Conservation (phyloP, 495 filamentous ascomycete species). For the Jackrogersella minutella region DNA sequence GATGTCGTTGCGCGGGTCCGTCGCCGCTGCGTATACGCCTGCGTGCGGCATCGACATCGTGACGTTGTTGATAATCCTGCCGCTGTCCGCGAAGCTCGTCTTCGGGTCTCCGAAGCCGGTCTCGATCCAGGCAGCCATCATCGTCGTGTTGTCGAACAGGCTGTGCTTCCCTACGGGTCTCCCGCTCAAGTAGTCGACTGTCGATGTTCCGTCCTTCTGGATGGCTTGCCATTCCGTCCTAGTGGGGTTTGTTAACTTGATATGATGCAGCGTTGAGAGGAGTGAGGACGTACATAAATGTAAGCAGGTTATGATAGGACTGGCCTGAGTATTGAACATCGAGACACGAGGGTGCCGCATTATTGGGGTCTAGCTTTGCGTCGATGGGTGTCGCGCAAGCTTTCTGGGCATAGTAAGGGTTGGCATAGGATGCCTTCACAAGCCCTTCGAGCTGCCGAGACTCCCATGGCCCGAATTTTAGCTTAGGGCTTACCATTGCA, state of each 20-base stretch:
- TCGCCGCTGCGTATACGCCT: conserved; percentile 68
- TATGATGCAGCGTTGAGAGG: conserved; percentile 43
- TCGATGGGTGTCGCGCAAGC: conserved; percentile 68
- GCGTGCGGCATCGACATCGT: conserved; percentile 78
- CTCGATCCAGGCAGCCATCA: conserved; percentile 68
- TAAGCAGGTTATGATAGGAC: conserved; percentile 49
- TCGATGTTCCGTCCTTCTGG: conserved; percentile 47
- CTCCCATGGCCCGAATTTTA: conserved; percentile 61
- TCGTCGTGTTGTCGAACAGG: conserved; percentile 71
- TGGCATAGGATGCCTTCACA: conserved; percentile 67
- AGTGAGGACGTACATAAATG: conserved; percentile 42
- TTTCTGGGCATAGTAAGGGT: conserved; percentile 58
- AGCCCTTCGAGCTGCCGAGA: conserved; percentile 57
- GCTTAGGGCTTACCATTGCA: conserved; percentile 72
- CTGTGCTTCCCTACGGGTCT: conserved; percentile 64
- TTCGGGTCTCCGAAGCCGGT: conserved; percentile 55
- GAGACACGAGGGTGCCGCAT: conserved; percentile 64
- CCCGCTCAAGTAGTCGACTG: conserved; percentile 44
- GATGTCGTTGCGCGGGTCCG: conserved; percentile 66
- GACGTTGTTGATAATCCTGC: conserved; percentile 72
- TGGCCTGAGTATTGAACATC: conserved; percentile 69
- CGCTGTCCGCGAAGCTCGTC: conserved; percentile 52
- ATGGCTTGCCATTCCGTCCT: conserved; percentile 58
- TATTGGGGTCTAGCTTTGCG: conserved; percentile 41
- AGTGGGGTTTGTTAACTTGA: conserved; percentile 59